Evolutionary conservation across 495 filamentous ascomycete species (phyloP).

Genomic region (Aspergillus cavernicola): DNA sequence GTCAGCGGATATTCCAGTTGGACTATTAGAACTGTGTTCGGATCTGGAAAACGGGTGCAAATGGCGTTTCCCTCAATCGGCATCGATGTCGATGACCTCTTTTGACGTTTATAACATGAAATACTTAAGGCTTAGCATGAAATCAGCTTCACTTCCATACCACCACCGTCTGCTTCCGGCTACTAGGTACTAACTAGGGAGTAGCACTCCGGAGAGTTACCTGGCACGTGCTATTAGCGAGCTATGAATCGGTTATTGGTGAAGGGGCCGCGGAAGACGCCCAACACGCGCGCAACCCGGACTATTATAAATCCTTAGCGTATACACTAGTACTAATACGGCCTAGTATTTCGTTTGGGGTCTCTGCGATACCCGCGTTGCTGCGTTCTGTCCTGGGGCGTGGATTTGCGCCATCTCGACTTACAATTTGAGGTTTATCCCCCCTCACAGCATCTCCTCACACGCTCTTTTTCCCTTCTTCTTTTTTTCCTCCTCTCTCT

Average conservation of each 20-base stretch:
- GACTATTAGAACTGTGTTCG: constrained; percentile 48
- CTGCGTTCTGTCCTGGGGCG: constrained; percentile 33
- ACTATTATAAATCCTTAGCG: constrained; percentile 26
- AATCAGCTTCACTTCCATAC: constrained; percentile 11
- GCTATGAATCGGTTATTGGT: neutral
- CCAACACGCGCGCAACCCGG: constrained; percentile 22
- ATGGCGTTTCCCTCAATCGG: constrained; percentile 46
- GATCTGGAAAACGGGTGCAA: constrained; percentile 49
- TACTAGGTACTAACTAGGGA: no score
- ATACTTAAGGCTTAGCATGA: constrained; percentile 24
- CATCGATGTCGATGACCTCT: constrained; percentile 35
- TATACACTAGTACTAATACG: constrained; percentile 28
- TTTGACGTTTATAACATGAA: constrained; percentile 29
- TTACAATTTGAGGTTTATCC: constrained; percentile 51
- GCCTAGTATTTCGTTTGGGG: constrained; percentile 43
- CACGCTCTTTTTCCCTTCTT: constrained; percentile 32
- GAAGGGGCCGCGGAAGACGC: neutral
- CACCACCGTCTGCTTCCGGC: neutral
- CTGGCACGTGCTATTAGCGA: constrained; percentile 2
- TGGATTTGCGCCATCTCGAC: constrained; percentile 35
- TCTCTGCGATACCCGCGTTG: constrained; percentile 42
- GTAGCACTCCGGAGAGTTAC: no score
- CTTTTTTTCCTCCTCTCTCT: constrained; percentile 24
- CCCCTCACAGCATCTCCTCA: constrained; percentile 28
- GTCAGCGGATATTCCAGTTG: constrained; percentile 38